Conservation (phyloP, 495 filamentous ascomycete species). For the Aspergillus sclerotioniger region DNA sequence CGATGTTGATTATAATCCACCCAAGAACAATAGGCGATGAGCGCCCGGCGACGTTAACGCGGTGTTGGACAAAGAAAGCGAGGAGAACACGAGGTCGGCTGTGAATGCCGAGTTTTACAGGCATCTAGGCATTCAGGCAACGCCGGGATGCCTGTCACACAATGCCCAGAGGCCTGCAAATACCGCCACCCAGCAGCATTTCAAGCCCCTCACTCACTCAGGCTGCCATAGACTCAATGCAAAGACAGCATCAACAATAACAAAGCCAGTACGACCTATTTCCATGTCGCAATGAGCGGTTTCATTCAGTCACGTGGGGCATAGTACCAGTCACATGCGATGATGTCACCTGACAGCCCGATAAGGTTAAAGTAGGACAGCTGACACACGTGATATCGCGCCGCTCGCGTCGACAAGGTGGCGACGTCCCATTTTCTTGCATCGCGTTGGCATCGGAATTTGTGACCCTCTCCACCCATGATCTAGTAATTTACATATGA, state of each 20-base stretch:
- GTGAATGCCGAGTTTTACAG: conserved; percentile 10
- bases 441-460: too few species aligned
- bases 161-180: not conserved
- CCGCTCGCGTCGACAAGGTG: conserved; percentile 15
- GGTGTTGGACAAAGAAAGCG: conserved; percentile 2
- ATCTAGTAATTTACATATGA: not conserved
- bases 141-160: not conserved
- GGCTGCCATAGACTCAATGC: not conserved
- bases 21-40: not conserved
- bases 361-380: not conserved
- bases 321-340: not conserved
- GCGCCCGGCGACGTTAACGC: not conserved
- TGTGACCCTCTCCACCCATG: too few species aligned
- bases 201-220: not conserved
- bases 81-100: conserved; percentile 5
- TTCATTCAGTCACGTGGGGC: not conserved
- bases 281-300: not conserved
- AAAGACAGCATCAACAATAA: not conserved
- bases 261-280: not conserved
- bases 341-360: not conserved
- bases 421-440: conserved; percentile 7
- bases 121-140: conserved; percentile 9
- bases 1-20: not conserved
- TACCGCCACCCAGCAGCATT: not conserved
- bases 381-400: conserved; percentile 29